Evolutionary conservation across 2,329 filamentous ascomycete genomes (phyloP).

Genomic region (Fusarium equiseti): DNA sequence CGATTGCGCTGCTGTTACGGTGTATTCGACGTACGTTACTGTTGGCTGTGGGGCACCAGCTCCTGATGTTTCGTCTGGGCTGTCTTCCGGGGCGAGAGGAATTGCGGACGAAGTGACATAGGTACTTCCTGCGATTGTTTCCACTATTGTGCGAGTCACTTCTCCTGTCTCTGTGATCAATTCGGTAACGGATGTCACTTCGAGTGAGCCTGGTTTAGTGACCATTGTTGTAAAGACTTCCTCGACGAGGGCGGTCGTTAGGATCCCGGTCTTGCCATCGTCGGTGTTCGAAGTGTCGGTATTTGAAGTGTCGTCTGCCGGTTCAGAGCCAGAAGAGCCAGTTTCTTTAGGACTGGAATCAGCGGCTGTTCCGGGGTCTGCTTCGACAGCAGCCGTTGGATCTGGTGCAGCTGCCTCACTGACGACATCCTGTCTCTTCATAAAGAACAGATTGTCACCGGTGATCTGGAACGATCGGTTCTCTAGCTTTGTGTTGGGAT

Average conservation of each 20-base stretch:
- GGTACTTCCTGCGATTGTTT: not conserved
- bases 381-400: conserved; percentile 3
- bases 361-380: not conserved
- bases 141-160: not conserved
- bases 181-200: conserved; percentile 9
- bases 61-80: not conserved
- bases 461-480: conserved; percentile 11
- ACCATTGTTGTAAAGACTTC: conserved; percentile 28
- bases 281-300: not conserved
- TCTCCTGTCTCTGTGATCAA: conserved; percentile 14
- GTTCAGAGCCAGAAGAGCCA: not conserved
- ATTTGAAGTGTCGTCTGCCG: conserved; percentile 3
- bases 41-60: not conserved
- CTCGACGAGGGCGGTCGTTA: conserved; percentile 31
- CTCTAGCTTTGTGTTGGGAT: conserved; percentile 27
- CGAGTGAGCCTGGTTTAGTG: conserved; percentile 6
- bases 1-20: not conserved
- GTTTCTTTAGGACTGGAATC: not conserved
- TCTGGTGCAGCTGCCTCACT: conserved; percentile 9
- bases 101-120: conserved; percentile 3
- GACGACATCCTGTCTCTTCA: conserved; percentile 21
- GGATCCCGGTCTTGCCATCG: conserved; percentile 1
- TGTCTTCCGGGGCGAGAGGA: not conserved
- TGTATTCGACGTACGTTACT: not conserved
- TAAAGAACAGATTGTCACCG: not conserved